phyloP scores from a whole-genome alignment of 2,329 filamentous ascomycete genomes.

The Diplodia scrobiculata region DNA sequence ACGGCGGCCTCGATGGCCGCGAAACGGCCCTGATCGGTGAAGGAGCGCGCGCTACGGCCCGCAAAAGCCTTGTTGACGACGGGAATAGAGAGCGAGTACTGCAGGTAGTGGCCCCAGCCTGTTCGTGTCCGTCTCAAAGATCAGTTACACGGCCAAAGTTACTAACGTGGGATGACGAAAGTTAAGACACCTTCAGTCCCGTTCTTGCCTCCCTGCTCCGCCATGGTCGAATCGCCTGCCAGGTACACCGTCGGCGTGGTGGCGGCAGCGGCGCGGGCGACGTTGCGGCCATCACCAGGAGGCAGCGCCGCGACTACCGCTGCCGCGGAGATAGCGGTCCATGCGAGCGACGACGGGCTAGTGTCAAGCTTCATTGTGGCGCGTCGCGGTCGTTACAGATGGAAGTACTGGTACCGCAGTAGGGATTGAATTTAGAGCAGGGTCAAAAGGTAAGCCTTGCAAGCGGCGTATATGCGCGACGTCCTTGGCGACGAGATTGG shows the following conservation, averaged over 20 bases:
- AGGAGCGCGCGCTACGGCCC: conserved; percentile 68
- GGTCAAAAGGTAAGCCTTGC: background rate
- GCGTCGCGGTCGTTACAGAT: too few species aligned
- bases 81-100: conserved; percentile 53
- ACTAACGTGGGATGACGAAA: too few species aligned
- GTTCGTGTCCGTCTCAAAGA: background rate
- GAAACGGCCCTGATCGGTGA: conserved; percentile 67
- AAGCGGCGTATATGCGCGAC: background rate
- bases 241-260: conserved; percentile 53
- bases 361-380: background rate
- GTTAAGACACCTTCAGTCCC: conserved; percentile 44
- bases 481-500: background rate
- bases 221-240: conserved; percentile 66
- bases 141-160: background rate
- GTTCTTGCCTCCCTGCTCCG: conserved; percentile 50
- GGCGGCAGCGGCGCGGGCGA: background rate
- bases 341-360: background rate
- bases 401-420: background rate
- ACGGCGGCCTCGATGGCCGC: conserved; percentile 57
- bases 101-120: conserved; percentile 66
- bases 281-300: background rate
- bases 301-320: background rate
- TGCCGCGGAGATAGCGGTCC: background rate
- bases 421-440: too few species aligned
- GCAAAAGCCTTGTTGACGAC: conserved; percentile 67